phyloP scores from a whole-genome alignment of 2,329 filamentous ascomycete species.

The Sporothrix pseudoabietina region DNA sequence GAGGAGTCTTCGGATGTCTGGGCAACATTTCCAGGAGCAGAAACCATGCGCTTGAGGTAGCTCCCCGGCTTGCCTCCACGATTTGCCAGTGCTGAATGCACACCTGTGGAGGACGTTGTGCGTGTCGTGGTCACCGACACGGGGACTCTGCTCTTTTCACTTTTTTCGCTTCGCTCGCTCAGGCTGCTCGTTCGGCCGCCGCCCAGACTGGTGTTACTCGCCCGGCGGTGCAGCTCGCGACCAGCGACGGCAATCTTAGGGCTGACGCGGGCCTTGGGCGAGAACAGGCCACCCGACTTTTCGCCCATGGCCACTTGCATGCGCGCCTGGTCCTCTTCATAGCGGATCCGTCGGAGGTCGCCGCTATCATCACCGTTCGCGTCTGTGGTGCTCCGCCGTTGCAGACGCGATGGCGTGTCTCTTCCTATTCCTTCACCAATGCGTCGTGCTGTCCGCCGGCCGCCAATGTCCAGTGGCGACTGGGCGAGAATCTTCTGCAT shows the following conservation, averaged over 20 bases:
- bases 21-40: conserved; percentile 11
- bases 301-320: conserved; percentile 37
- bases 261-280: conserved; percentile 41
- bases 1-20: neutral
- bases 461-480: conserved; percentile 37
- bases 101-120: neutral
- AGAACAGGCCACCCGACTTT: conserved; percentile 42
- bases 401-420: neutral
- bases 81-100: neutral
- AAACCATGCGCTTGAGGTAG: conserved; percentile 30
- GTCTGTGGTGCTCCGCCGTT: neutral
- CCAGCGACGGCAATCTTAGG: conserved; percentile 45
- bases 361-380: conserved; percentile 26
- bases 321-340: conserved; percentile 38
- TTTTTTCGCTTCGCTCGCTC: no score
- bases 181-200: no score
- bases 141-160: conserved; percentile 32
- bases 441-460: conserved; percentile 33
- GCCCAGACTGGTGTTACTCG: conserved; percentile 43
- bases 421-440: conserved; percentile 28
- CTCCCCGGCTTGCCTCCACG: conserved; percentile 24
- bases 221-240: conserved; percentile 41
- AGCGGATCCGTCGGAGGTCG: conserved; percentile 38
- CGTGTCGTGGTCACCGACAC: conserved; percentile 26
- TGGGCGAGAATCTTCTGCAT: conserved; percentile 36